Percentiles rank a stretch among this genome's conserved stretches.
phyloP scores from a whole-genome alignment of 1,139 yeast species.

The Yamadazyma diddensiae region DNA sequence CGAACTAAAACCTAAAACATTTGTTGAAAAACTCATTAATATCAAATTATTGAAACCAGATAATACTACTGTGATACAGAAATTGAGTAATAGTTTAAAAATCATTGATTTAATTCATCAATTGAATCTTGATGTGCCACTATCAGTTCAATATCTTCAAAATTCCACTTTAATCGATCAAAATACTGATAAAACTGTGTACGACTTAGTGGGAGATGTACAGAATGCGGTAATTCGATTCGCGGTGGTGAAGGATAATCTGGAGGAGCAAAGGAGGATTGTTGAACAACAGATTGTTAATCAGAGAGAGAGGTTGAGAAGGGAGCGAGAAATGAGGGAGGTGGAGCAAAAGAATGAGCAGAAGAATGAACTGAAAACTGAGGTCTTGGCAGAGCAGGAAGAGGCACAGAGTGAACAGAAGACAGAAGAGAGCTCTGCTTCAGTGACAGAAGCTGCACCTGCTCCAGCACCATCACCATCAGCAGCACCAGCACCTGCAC shows the following conservation, averaged over 20 bases:
- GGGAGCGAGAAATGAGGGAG: constrained; percentile 1
- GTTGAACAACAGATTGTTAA: constrained; percentile 11
- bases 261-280: constrained; percentile 11
- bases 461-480: not conserved
- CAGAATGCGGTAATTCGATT: constrained; percentile 14
- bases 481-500: not conserved
- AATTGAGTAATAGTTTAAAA: constrained; percentile 8
- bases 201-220: constrained; percentile 11
- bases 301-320: constrained; percentile 6
- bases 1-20: constrained; percentile 21
- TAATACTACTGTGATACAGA: constrained; percentile 7
- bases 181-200: constrained; percentile 3
- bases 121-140: constrained; percentile 3
- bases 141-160: constrained; percentile 9
- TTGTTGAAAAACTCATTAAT: constrained; percentile 7
- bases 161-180: constrained; percentile 6
- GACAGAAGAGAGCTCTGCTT: not conserved
- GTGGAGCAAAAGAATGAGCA: not conserved
- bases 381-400: not conserved
- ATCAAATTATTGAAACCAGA: constrained; percentile 11
- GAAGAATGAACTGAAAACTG: not conserved
- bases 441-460: not conserved
- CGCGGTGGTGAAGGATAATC: constrained; percentile 10
- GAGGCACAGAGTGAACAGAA: not conserved
- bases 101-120: constrained; percentile 6